Evolutionary conservation across 805 yeast genomes (phyloP), one percentile per base, ranked within the genome.

Genomic region (Scheffersomyces lignosus): DNA sequence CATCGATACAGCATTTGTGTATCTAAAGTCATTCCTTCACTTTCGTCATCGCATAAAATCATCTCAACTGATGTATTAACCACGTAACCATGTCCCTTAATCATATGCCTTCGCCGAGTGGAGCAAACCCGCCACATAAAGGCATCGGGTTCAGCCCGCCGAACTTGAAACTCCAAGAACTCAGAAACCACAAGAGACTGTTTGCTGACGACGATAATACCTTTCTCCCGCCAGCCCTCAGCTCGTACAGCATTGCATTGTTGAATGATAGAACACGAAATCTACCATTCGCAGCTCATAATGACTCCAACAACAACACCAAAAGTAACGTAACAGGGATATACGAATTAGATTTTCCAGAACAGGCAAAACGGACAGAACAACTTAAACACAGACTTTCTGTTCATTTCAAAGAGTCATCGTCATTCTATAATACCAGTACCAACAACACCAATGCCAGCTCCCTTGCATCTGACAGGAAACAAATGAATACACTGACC

Each of bases 181-280:
- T n/a, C n/a, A n/a, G n/a, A n/a, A 16, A n/a, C 20, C 31, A 30
- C 27, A 43, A 45, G 23, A 41, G 47, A 31, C 50, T 31, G 17
- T 31, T 29, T 24, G 27, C 29, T 31, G 72, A 72, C 18, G 78
- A 72, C 29, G 82, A 77, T 41, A 71, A 66, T 42, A 72, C 75
- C 27, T 74, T 74, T 48, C 64, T 73, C 29, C 83, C 83, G 1
- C 85, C 85, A 2, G 78, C 77, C 10, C 62, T 79, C 41, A 78
- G 83, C 49, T 69, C 78, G 4, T 80, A 78, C 49, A 77, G 81
- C 25, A 64, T 75, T 15, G 82, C 80, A 17, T 56, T 79, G 16
- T 57, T 79, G 26, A 66, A 71, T 27, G 72, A 66, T 22, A 43
- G 58, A 28, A 28, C 43, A 49, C 49, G 22, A 20, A 25, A 9